These are phyloP conservation scores for Phytophthora europaea DNA, from an alignment of 352 stramenopile species.

Conservation along the genomic window DNA sequence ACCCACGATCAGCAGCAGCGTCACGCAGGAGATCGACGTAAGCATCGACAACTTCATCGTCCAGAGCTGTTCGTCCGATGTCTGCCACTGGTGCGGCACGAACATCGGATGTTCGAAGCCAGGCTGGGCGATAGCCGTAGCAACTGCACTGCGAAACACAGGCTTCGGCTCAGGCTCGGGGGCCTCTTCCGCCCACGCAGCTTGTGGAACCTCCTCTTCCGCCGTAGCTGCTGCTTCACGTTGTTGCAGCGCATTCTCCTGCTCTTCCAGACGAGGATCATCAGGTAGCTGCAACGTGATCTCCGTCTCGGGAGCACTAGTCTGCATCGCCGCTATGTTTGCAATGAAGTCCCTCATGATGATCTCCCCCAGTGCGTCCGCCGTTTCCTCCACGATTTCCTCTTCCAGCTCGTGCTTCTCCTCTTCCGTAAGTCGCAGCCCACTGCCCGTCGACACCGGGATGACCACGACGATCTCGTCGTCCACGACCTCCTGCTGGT, in stretches of 20 bases:
- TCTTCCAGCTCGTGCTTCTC: constrained; percentile 26
- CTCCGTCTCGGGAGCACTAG: not conserved
- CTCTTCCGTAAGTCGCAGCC: constrained; percentile 19
- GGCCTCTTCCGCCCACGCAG: not conserved
- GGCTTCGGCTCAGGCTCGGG: not conserved
- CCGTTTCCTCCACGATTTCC: constrained; percentile 14
- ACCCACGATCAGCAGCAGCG: constrained; percentile 32
- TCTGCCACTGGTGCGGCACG: constrained; percentile 27
- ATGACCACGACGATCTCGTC: constrained; percentile 15
- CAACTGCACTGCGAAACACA: constrained; percentile 21
- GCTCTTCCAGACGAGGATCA: constrained; percentile 12
- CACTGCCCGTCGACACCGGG: not conserved
- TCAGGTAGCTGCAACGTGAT: not conserved
- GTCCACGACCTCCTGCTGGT: not conserved
- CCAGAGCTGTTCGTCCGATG: constrained; percentile 31
- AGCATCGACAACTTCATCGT: constrained; percentile 43
- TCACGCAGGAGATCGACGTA: constrained; percentile 32
- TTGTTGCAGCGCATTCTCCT: constrained; percentile 2
- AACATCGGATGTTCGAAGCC: constrained; percentile 26
- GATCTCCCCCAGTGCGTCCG: constrained; percentile 17
- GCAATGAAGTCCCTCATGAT: constrained; percentile 29
- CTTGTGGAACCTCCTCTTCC: not conserved
- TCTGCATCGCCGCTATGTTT: not conserved
- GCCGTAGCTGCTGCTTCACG: not conserved
- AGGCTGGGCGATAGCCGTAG: constrained; percentile 18